Evolutionary conservation across 768 basidiomycete species (phyloP).

Genomic region (Boletus barrowsii): DNA sequence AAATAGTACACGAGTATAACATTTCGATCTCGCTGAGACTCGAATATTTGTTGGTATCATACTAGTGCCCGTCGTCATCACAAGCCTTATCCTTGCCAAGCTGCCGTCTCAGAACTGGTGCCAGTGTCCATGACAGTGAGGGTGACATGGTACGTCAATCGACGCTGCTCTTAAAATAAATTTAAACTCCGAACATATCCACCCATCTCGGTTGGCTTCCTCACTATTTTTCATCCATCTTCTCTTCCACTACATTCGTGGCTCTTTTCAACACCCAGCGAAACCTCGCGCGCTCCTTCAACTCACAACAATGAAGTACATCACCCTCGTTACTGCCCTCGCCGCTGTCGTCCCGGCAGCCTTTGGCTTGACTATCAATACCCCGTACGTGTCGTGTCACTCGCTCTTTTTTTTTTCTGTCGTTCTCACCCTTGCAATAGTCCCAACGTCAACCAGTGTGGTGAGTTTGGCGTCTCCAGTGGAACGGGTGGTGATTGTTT

Average conservation of each 20-base stretch:
- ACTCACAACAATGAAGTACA: slow-evolving; percentile 35
- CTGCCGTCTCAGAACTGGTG: neutral
- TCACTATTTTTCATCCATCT: neutral
- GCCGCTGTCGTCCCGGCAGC: slow-evolving; percentile 34
- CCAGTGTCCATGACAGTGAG: neutral
- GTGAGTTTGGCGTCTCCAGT: slow-evolving; percentile 34
- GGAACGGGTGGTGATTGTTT: neutral
- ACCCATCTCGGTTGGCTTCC: neutral
- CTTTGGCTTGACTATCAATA: slow-evolving; percentile 56
- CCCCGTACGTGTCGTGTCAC: slow-evolving; percentile 49
- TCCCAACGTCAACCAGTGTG: slow-evolving; percentile 43
- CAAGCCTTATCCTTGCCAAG: no score
- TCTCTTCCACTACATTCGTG: slow-evolving; percentile 1
- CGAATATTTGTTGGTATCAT: no score
- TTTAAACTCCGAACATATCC: slow-evolving; percentile 30
- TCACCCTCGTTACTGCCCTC: slow-evolving; percentile 30
- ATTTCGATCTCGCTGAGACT: no score
- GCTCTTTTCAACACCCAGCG: neutral
- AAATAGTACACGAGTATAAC: neutral
- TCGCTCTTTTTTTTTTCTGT: neutral
- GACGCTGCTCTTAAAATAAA: slow-evolving; percentile 9
- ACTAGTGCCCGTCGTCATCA: no score
- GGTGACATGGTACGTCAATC: neutral
- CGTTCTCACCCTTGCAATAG: slow-evolving; percentile 25
- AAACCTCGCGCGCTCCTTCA: slow-evolving; percentile 20